Base-by-base conservation (phyloP, 1,284 basidiomycete genomes). In the Vanrija sp. region DNA sequence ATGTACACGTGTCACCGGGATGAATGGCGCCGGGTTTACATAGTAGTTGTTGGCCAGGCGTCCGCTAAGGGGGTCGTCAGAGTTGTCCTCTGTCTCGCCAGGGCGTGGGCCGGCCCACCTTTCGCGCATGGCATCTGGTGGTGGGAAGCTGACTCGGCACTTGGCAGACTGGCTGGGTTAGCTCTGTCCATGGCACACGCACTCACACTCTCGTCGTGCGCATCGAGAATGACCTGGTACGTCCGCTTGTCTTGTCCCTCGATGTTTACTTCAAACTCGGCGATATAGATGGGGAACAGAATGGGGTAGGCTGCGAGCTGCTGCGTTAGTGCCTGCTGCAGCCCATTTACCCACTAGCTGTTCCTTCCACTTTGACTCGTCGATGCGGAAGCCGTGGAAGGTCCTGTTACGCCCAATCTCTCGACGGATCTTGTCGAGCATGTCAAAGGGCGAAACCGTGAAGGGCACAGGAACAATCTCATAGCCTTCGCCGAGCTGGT, bases 401-500 rank as follows among this genome's bases (percentile, higher is more conserved):
- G 27, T 44, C 6, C 47, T 18, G 14, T 18, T 37, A 41, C 38
- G 53, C 3, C 68, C 71, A 23, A 72, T 54, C 23, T 38, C 31
- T 18, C 57, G 51, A 31, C 65, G 54, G 4, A 71, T 38, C 53
- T 61, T 62, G 36, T 65, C 63, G 7, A 67, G 22, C 0, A 68
- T 42, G 1, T 59, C 67, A 3, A 73, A 41, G 10, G 75, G 75
- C 25, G 65, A 65, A 0, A 71, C 71, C 2, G 65, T 69, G 57
- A 75, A 76, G 9, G 72, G 72, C 83, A 92, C 45, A 84, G 74
- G 54, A 78, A 81, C 64, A 36, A 82, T 72, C 45, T 82, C 82
- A 66, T 87, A 87, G 16, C 87, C 82, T 44, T 87, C 86, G 25
- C 82, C 78, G 47, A 90, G 78, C 56, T 84, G 82, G 50, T 80